These are phyloP conservation scores for Cubamyces lactineus DNA, from an alignment of 768 basidiomycete genomes.

Conservation along the genomic window DNA sequence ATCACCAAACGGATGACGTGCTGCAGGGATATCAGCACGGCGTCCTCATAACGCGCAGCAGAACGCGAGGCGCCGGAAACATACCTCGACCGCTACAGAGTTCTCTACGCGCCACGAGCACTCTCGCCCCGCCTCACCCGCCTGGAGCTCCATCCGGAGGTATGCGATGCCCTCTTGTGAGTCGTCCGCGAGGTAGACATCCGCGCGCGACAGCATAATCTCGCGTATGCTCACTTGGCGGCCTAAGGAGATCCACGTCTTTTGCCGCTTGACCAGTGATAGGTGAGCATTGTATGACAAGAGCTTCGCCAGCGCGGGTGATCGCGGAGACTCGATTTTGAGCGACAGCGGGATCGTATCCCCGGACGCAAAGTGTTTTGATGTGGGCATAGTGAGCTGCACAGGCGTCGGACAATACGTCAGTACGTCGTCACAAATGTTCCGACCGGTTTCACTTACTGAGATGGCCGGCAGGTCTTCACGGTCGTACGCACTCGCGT, in stretches of 20 bases:
- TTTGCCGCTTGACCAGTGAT: conserved; percentile 41
- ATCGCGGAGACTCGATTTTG: conserved; percentile 39
- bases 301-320: conserved; percentile 44
- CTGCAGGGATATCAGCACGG: conserved; percentile 28
- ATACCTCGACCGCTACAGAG: conserved; percentile 29
- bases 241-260: conserved; percentile 34
- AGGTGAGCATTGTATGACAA: conserved; percentile 40
- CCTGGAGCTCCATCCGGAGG: conserved; percentile 39
- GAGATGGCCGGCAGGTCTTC: conserved; percentile 15
- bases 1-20: conserved; percentile 43
- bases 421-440: background rate
- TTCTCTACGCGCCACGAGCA: conserved; percentile 39
- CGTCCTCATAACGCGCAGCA: background rate
- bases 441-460: conserved; percentile 7
- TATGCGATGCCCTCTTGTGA: conserved; percentile 41
- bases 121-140: conserved; percentile 43
- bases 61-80: conserved; percentile 29
- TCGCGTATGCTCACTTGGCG: conserved; percentile 36
- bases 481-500: conserved; percentile 13
- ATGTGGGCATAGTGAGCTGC: conserved; percentile 45
- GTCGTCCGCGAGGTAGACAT: conserved; percentile 33
- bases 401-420: background rate
- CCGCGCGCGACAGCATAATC: conserved; percentile 27
- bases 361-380: conserved; percentile 43
- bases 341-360: conserved; percentile 44